phyloP scores from a whole-genome alignment of 2,329 filamentous ascomycete species.

The Cladosporium oxysporum region DNA sequence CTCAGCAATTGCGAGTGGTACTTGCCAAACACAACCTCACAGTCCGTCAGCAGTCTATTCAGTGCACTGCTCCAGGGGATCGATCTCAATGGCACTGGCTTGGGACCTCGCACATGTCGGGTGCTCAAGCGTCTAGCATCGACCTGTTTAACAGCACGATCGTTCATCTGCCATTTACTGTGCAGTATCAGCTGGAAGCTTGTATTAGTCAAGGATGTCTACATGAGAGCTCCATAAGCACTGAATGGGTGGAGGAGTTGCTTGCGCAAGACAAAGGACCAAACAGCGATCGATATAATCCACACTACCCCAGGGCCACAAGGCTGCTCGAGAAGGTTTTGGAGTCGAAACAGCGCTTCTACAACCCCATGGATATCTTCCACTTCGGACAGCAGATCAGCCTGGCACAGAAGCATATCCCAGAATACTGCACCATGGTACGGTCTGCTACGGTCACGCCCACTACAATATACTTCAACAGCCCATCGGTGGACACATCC shows the following conservation, averaged over 20 bases:
- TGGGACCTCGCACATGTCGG: not conserved
- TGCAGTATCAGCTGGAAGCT: slow-evolving; percentile 89
- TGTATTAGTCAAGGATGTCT: slow-evolving; percentile 81
- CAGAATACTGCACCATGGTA: slow-evolving; percentile 72
- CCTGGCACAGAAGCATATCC: slow-evolving; percentile 39
- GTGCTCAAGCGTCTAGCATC: not conserved
- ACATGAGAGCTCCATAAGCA: slow-evolving; percentile 65
- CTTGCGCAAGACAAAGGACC: not conserved
- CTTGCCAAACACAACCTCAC: slow-evolving; percentile 74
- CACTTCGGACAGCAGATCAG: slow-evolving; percentile 44
- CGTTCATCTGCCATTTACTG: slow-evolving; percentile 56
- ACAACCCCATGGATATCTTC: slow-evolving; percentile 74
- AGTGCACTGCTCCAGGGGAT: not conserved
- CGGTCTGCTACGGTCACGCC: slow-evolving; percentile 81
- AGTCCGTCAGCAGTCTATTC: slow-evolving; percentile 34
- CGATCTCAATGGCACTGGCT: slow-evolving; percentile 13
- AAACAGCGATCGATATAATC: not conserved
- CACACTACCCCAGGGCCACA: slow-evolving; percentile 48
- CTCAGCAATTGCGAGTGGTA: slow-evolving; percentile 46
- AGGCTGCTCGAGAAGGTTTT: slow-evolving; percentile 74
- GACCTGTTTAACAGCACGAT: slow-evolving; percentile 12
- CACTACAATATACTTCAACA: slow-evolving; percentile 75
- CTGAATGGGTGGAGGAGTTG: slow-evolving; percentile 5
- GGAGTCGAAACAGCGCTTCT: slow-evolving; percentile 62
- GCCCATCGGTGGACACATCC: slow-evolving; percentile 79